phyloP scores from a whole-genome alignment of 257 asterid genomes.

The Scutellaria minor region DNA sequence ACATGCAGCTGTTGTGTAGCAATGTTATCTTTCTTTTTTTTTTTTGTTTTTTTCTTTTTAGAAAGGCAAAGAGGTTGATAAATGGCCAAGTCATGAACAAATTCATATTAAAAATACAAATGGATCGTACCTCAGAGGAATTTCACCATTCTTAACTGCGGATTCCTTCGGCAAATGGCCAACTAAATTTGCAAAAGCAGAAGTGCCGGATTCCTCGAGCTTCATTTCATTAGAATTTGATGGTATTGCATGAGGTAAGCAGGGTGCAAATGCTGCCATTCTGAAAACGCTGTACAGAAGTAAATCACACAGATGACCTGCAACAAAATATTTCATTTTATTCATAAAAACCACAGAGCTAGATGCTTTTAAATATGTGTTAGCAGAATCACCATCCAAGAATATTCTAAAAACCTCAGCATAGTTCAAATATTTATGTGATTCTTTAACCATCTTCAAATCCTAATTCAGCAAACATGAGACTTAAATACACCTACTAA shows the following conservation, averaged over 20 bases:
- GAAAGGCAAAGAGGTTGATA: neutral
- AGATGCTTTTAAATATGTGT: neutral
- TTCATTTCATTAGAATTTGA: conserved; percentile 40
- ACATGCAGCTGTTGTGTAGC: conserved; percentile 1
- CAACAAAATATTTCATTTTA: conserved; percentile 29
- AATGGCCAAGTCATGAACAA: neutral
- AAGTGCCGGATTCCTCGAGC: conserved; percentile 31
- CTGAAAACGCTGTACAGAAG: conserved; percentile 55
- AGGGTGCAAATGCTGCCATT: conserved; percentile 53
- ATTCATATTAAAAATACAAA: conserved; percentile 25
- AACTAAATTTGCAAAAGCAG: conserved; percentile 51
- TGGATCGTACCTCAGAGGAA: conserved; percentile 64
- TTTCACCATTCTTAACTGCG: conserved; percentile 45
- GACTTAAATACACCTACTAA: conserved; percentile 9
- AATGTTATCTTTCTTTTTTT: neutral
- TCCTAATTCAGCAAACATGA: conserved; percentile 12
- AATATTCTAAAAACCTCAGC: neutral
- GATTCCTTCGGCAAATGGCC: conserved; percentile 45
- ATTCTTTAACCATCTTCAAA: conserved; percentile 18
- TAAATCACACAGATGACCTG: conserved; percentile 63
- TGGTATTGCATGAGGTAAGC: conserved; percentile 31
- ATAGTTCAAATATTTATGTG: neutral
- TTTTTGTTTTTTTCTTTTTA: too few species aligned
- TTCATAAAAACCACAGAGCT: neutral
- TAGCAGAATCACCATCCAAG: neutral